phyloP scores from a whole-genome alignment of 805 yeast species.

The Ogataea allantospora region DNA sequence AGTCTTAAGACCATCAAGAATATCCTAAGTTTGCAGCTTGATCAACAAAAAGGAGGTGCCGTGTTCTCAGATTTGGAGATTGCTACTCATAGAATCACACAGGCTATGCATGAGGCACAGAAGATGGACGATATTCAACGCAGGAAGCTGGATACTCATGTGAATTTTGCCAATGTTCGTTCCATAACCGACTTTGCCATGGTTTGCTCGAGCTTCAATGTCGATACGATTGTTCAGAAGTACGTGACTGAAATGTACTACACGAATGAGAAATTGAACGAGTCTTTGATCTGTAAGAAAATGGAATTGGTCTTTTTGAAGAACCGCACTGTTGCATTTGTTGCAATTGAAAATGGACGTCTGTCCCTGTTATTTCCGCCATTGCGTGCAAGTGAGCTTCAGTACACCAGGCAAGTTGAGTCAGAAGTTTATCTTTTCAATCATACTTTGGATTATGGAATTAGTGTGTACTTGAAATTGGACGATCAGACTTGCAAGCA shows the following conservation, averaged over 20 bases:
- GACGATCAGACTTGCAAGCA: background rate
- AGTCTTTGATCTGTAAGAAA: slow-evolving; percentile 23
- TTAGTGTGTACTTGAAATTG: slow-evolving; percentile 19
- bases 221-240: slow-evolving; percentile 3
- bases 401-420: slow-evolving; percentile 19
- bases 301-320: slow-evolving; percentile 20
- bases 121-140: slow-evolving; percentile 26
- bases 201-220: slow-evolving; percentile 22
- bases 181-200: slow-evolving; percentile 22
- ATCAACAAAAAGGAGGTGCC: slow-evolving; percentile 20
- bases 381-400: slow-evolving; percentile 30
- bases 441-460: slow-evolving; percentile 17
- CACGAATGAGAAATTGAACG: slow-evolving; percentile 22
- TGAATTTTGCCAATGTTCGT: slow-evolving; percentile 25
- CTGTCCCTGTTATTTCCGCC: slow-evolving; percentile 36
- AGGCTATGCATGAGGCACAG: slow-evolving; percentile 21
- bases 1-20: slow-evolving; percentile 24
- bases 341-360: slow-evolving; percentile 30
- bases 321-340: slow-evolving; percentile 26
- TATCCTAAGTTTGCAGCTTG: slow-evolving; percentile 19
- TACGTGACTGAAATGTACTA: slow-evolving; percentile 27
- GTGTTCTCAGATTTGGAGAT: slow-evolving; percentile 27
- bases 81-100: slow-evolving; percentile 19
- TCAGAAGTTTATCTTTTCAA: slow-evolving; percentile 18
- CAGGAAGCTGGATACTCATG: slow-evolving; percentile 11